Evolutionary conservation across 768 basidiomycete species (phyloP).

Genomic region (Mycena leptocephala): DNA sequence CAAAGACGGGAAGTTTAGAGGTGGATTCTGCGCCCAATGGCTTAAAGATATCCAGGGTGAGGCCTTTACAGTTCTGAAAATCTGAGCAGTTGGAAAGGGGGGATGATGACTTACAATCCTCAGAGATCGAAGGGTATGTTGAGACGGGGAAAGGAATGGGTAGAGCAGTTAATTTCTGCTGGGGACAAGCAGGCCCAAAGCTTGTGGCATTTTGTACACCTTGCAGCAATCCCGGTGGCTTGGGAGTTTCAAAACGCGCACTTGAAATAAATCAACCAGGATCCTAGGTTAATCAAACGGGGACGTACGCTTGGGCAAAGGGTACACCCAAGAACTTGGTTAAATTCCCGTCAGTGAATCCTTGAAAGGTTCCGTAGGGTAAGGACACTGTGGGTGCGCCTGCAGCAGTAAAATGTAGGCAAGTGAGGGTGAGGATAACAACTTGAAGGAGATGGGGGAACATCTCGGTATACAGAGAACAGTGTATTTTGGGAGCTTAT

Average conservation of each 20-base stretch:
- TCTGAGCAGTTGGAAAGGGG: neutral
- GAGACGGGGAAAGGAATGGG: neutral
- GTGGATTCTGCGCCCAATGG: neutral
- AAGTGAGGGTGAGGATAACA: neutral
- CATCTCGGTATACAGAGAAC: neutral
- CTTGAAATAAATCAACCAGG: neutral
- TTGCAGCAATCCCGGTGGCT: neutral
- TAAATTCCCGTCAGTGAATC: neutral
- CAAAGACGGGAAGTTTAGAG: conserved; percentile 12
- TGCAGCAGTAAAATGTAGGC: neutral
- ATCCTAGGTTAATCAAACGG: neutral
- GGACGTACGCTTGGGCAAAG: neutral
- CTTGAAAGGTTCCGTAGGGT: conserved; percentile 18
- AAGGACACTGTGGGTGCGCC: conserved; percentile 3
- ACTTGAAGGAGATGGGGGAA: too few species aligned
- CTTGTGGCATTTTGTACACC: conserved; percentile 14
- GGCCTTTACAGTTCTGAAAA: neutral
- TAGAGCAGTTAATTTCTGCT: neutral
- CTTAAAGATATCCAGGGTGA: conserved; percentile 11
- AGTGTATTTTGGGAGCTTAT: too few species aligned
- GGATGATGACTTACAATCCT: neutral
- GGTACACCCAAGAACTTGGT: conserved; percentile 15
- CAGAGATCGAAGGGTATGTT: neutral
- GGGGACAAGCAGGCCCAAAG: conserved; percentile 16
- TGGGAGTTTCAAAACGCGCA: neutral